A percentile compares a stretch with the other conserved stretches of the same genome.
phyloP scores from a whole-genome alignment of 2,329 filamentous ascomycete genomes.

The Grosmannia clavigera region DNA sequence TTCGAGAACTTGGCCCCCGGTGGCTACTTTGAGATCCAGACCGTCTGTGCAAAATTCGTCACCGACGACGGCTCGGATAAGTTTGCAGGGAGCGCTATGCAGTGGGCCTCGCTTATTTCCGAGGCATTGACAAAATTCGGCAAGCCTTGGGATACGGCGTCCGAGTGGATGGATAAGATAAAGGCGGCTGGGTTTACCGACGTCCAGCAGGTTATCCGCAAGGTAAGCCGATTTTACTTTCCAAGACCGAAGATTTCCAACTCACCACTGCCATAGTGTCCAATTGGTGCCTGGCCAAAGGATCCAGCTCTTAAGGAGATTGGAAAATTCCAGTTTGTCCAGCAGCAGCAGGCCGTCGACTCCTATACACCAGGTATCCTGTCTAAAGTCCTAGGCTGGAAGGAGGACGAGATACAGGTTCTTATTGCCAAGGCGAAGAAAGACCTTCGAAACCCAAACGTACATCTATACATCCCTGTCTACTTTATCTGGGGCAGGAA shows the following conservation, averaged over 20 bases:
- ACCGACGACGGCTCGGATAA: slow-evolving; percentile 15
- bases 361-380: slow-evolving; percentile 1
- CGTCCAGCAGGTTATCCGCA: slow-evolving; percentile 8
- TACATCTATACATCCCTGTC: slow-evolving; percentile 6
- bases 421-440: slow-evolving; percentile 7
- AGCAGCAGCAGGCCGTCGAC: not conserved
- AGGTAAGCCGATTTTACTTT: not conserved
- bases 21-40: slow-evolving; percentile 42
- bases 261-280: slow-evolving; percentile 1
- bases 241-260: too few relatives aligned
- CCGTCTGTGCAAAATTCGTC: slow-evolving; percentile 21
- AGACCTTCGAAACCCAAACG: slow-evolving; percentile 6
- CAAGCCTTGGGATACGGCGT: slow-evolving; percentile 9
- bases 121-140: slow-evolving; percentile 8
- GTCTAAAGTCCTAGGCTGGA: slow-evolving; percentile 13
- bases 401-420: slow-evolving; percentile 5
- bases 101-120: not conserved
- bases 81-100: slow-evolving; percentile 9
- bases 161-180: slow-evolving; percentile 13
- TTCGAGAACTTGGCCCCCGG: slow-evolving; percentile 32
- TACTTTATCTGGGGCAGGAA: slow-evolving; percentile 1
- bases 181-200: slow-evolving; percentile 17
- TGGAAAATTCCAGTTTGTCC: not conserved
- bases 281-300: slow-evolving; percentile 19
- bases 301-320: slow-evolving; percentile 4